These are phyloP conservation scores for Arthroderma sp. DNA, from an alignment of 2,329 filamentous ascomycete species.

Conservation along the genomic window DNA sequence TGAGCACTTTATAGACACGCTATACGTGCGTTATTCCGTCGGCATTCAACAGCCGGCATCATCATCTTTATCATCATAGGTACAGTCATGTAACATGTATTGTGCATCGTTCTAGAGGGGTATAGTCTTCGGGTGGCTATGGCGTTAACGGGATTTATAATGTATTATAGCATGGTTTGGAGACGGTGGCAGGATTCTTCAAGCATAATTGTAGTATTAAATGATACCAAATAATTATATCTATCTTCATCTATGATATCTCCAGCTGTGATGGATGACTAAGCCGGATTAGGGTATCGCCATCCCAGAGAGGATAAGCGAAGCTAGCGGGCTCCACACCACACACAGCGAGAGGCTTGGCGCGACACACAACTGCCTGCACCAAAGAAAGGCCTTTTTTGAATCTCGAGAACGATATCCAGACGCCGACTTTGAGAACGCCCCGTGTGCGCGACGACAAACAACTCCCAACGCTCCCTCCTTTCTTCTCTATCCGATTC, in stretches of 20 bases:
- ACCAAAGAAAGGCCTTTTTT: conserved; percentile 4
- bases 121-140: too few relatives aligned
- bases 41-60: conserved; percentile 25
- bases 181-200: too few relatives aligned
- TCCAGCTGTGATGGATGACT: too few relatives aligned
- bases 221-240: too few relatives aligned
- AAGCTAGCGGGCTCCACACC: conserved; percentile 24
- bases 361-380: conserved; percentile 9
- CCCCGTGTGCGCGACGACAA: conserved; percentile 10
- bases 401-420: conserved; percentile 11
- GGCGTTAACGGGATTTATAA: too few relatives aligned
- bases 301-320: conserved; percentile 30
- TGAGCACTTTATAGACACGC: conserved; percentile 70
- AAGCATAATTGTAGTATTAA: too few relatives aligned
- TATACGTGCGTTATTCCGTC: conserved; percentile 63
- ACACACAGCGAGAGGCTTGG: conserved; percentile 15
- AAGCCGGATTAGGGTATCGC: conserved; percentile 24
- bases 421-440: conserved; percentile 6
- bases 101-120: too few relatives aligned
- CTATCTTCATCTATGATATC: too few relatives aligned
- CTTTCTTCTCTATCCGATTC: conserved; percentile 19
- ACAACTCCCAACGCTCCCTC: conserved; percentile 10
- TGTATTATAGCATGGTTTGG: too few relatives aligned
- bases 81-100: too few relatives aligned
- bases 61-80: too few relatives aligned